These are phyloP conservation scores for Coniella vitis DNA, from an alignment of 2,329 filamentous ascomycete genomes.

Conservation along the genomic window DNA sequence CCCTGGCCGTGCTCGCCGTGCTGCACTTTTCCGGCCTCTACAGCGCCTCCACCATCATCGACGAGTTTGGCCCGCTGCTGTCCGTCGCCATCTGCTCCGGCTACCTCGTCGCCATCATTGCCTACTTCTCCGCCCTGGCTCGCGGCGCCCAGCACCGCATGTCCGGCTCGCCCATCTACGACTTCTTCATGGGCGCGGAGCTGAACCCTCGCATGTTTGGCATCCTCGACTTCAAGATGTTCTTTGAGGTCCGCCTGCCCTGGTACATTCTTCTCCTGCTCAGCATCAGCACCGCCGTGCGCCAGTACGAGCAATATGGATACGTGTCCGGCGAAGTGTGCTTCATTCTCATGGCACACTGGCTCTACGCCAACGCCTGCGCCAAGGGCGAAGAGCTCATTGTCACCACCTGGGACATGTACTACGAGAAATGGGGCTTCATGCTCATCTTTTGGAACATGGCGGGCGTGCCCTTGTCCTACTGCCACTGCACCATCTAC, in stretches of 20 bases:
- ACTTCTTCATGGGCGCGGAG: constrained; percentile 89
- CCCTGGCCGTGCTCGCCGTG: constrained; percentile 60
- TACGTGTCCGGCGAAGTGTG: constrained; percentile 68
- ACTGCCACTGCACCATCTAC: constrained; percentile 79
- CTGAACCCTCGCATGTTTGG: constrained; percentile 82
- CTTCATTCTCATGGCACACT: constrained; percentile 73
- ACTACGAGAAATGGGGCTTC: constrained; percentile 84
- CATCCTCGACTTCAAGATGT: constrained; percentile 88
- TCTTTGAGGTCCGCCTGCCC: constrained; percentile 79
- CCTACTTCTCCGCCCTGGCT: constrained; percentile 76
- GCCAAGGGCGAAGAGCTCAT: constrained; percentile 79
- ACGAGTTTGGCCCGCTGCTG: constrained; percentile 91
- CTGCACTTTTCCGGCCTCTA: constrained; percentile 82
- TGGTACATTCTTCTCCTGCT: constrained; percentile 77
- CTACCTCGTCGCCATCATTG: constrained; percentile 73
- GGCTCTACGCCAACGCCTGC: constrained; percentile 76
- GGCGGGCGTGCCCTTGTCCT: constrained; percentile 71
- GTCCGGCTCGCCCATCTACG: constrained; percentile 75
- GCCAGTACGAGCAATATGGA: constrained; percentile 71
- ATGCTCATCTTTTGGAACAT: constrained; percentile 90
- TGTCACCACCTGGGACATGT: constrained; percentile 79
- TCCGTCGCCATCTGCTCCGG: constrained; percentile 89
- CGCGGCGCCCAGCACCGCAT: constrained; percentile 86
- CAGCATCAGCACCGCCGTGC: constrained; percentile 59
- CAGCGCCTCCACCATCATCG: constrained; percentile 83